phyloP scores from a whole-genome alignment of 805 yeast genomes.

The Ogataea ganodermae region DNA sequence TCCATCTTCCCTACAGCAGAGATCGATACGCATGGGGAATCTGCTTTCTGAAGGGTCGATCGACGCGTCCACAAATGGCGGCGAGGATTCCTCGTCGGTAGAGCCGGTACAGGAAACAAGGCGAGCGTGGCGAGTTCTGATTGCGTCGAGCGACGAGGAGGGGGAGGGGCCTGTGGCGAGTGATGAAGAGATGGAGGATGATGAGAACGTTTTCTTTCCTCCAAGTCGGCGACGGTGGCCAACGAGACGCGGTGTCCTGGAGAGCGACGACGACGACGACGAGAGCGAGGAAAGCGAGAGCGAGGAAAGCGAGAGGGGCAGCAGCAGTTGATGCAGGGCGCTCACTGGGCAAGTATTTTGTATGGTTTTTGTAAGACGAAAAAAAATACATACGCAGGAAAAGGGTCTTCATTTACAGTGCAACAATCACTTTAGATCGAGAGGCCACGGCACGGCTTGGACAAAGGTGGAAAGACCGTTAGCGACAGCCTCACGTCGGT shows the following conservation, averaged over 20 bases:
- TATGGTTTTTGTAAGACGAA: not conserved
- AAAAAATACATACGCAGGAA: no score
- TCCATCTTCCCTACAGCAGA: no score
- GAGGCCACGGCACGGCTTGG: not conserved
- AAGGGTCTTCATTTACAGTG: not conserved
- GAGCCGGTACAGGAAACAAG: no score
- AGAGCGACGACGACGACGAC: conserved; percentile 1
- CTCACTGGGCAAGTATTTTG: no score
- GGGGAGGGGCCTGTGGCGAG: no score
- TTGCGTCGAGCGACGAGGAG: conserved; percentile 5
- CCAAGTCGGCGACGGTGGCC: not conserved
- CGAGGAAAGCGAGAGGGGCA: not conserved
- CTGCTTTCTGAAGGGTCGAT: no score
- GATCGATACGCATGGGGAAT: no score
- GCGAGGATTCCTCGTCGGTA: no score
- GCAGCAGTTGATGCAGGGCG: no score
- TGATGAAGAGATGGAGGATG: not conserved
- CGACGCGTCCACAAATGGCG: no score
- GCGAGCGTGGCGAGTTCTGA: not conserved
- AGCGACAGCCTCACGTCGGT: not conserved
- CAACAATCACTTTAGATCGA: not conserved
- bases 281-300: conserved; percentile 1
- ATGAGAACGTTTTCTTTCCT: not conserved
- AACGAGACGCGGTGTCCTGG: not conserved
- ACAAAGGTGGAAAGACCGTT: not conserved